Conservation (phyloP, 306 rosid species). For the Cucumis melo region DNA sequence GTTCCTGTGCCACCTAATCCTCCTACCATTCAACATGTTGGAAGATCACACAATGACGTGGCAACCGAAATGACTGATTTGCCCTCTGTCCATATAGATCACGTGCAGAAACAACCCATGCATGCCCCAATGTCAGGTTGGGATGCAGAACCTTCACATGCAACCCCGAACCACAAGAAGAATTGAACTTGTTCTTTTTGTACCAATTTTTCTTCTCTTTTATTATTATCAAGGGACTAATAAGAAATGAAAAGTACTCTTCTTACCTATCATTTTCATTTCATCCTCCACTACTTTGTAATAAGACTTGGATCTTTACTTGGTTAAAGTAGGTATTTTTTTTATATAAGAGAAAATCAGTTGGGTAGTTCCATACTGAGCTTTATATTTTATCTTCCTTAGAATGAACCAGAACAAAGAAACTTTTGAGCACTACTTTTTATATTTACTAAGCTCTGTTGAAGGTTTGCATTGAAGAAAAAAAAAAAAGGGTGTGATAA, state of each 20-base stretch:
- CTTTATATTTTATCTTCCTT: background rate
- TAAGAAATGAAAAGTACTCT: background rate
- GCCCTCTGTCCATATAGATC: slow-evolving; percentile 15
- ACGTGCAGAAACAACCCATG: slow-evolving; percentile 15
- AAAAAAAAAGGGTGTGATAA: background rate
- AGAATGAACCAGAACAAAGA: background rate
- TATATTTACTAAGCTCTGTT: background rate
- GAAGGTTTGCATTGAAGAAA: background rate
- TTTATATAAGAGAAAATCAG: background rate
- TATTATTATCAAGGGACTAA: background rate
- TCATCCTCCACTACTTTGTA: background rate
- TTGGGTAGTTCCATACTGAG: background rate
- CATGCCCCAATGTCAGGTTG: slow-evolving; percentile 4
- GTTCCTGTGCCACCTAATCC: background rate
- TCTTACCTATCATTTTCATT: background rate
- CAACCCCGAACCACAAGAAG: background rate
- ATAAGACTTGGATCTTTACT: background rate
- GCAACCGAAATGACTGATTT: slow-evolving; percentile 20
- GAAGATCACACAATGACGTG: slow-evolving; percentile 15
- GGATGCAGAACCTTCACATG: background rate
- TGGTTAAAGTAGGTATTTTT: background rate
- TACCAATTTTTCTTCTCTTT: background rate
- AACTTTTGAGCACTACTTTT: background rate
- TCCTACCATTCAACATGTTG: slow-evolving; percentile 7
- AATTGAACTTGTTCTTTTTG: background rate